Percentiles rank a stretch among this genome's conserved stretches.
phyloP scores from a whole-genome alignment of 306 rosid genomes.

The Cucurbita moschata region DNA sequence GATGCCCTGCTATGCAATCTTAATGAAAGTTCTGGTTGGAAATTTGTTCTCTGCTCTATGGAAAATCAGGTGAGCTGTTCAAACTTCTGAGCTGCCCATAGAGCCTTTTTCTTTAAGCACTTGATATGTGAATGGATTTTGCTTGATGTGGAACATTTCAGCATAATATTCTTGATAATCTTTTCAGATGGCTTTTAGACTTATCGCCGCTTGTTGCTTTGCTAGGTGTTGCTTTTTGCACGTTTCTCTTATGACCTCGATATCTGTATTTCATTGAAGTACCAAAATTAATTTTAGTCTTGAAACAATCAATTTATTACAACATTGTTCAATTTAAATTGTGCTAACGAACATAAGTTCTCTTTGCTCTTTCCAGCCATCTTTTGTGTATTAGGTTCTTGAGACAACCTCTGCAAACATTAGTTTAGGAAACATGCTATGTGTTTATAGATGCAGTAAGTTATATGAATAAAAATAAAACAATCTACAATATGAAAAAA shows the following conservation, averaged over 20 bases:
- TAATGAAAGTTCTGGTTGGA: slow-evolving; percentile 53
- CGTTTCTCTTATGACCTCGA: not conserved
- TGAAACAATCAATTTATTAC: not conserved
- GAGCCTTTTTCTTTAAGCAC: not conserved
- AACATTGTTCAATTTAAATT: not conserved
- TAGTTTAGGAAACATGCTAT: not conserved
- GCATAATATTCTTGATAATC: not conserved
- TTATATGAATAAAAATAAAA: no score
- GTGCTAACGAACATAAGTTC: not conserved
- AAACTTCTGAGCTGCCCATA: slow-evolving; percentile 5
- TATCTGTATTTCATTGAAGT: not conserved
- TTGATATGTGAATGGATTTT: not conserved
- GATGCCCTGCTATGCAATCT: slow-evolving; percentile 96
- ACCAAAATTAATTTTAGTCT: not conserved
- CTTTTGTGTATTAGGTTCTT: not conserved
- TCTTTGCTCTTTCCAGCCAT: not conserved
- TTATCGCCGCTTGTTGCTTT: not conserved
- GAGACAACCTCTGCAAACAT: not conserved
- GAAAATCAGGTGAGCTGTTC: slow-evolving; percentile 60
- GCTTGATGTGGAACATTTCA: not conserved
- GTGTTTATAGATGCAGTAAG: not conserved
- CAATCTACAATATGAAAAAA: not conserved
- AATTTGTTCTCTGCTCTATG: slow-evolving; percentile 88
- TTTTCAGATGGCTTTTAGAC: not conserved
- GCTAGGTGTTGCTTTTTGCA: not conserved